phyloP scores from a whole-genome alignment of 441 rosid species.

The Manihot esculenta region DNA sequence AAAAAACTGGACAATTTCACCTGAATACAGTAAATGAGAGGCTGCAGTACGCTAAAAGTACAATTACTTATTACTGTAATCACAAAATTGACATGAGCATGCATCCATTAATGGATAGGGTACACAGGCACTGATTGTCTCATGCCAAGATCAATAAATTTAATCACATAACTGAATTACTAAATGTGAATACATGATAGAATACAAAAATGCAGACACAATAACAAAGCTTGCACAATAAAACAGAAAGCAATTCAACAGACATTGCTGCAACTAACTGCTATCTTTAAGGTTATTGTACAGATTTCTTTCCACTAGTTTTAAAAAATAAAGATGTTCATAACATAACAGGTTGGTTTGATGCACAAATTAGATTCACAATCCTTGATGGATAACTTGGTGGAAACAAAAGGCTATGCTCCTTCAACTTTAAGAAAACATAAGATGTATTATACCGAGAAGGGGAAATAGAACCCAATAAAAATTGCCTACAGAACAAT shows the following conservation, averaged over 20 bases:
- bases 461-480: background rate
- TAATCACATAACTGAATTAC: background rate
- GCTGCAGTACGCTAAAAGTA: background rate
- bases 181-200: background rate
- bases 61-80: background rate
- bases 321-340: background rate
- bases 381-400: background rate
- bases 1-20: background rate
- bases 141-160: background rate
- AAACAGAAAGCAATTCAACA: background rate
- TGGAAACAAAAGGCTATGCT: background rate
- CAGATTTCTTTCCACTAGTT: background rate
- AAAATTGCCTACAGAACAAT: background rate
- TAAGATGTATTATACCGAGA: background rate
- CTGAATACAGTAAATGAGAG: background rate
- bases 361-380: background rate
- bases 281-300: background rate
- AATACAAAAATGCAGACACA: background rate
- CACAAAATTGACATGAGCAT: background rate
- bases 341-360: background rate
- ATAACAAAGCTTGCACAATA: background rate
- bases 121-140: background rate
- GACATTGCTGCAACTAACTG: background rate
- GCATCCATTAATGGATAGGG: background rate
- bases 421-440: background rate